These are phyloP conservation scores for Mallotus repandus DNA, from an alignment of 441 rosid genomes.

Conservation along the genomic window DNA sequence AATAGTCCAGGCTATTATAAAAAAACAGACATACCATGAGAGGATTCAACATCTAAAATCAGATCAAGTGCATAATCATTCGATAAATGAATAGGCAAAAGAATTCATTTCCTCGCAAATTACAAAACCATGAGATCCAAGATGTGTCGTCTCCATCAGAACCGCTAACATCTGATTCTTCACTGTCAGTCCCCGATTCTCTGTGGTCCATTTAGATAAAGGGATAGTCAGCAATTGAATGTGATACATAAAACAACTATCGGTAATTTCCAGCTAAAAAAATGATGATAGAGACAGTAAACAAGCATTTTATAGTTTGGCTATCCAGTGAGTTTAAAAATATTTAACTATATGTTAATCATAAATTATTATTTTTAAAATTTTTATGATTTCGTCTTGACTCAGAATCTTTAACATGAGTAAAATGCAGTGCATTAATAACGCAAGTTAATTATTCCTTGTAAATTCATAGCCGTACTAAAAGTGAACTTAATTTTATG, in stretches of 20 bases:
- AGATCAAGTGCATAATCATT: constrained; percentile 89
- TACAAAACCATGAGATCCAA: constrained; percentile 99
- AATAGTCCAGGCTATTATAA: too few species aligned
- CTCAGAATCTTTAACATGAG: constrained; percentile 51
- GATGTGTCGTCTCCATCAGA: constrained; percentile 91
- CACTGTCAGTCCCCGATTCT: constrained; percentile 71
- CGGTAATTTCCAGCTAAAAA: too few species aligned
- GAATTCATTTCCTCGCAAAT: constrained; percentile 85
- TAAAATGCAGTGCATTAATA: constrained; percentile 12
- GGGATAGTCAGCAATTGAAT: too few species aligned
- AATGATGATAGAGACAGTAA: too few species aligned
- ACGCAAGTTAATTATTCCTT: background rate
- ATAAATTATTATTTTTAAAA: too few species aligned
- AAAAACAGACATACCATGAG: constrained; percentile 53
- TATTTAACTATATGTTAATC: too few species aligned
- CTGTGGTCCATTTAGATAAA: constrained; percentile 26
- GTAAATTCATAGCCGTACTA: background rate
- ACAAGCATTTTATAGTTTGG: too few species aligned
- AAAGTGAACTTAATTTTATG: background rate
- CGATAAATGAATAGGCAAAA: constrained; percentile 93
- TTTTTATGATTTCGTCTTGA: constrained; percentile 80
- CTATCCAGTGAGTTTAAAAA: too few species aligned
- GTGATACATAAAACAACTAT: too few species aligned
- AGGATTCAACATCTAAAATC: constrained; percentile 84
- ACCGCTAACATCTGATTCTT: constrained; percentile 81